Evolutionary conservation across 2,329 filamentous ascomycete genomes (phyloP).

Genomic region (Botrytis medusae): DNA sequence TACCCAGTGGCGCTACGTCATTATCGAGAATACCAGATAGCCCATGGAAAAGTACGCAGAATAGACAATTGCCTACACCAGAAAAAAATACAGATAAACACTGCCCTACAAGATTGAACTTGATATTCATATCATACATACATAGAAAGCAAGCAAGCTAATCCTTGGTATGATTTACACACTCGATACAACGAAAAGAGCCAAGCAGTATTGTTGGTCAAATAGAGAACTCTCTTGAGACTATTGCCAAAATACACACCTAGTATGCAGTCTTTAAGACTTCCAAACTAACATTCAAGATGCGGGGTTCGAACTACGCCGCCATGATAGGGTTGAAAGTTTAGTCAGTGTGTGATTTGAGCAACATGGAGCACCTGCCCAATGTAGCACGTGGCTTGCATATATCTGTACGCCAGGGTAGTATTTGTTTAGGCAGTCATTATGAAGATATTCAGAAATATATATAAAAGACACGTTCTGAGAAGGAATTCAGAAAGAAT

Average conservation of each 20-base stretch:
- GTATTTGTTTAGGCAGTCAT: neutral
- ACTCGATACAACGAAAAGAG: neutral
- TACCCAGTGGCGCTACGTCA: conserved; percentile 54
- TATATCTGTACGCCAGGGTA: neutral
- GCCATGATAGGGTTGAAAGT: neutral
- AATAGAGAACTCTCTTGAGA: neutral
- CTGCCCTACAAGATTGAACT: neutral
- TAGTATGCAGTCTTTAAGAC: neutral
- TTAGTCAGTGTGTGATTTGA: neutral
- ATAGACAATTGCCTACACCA: conserved; percentile 62
- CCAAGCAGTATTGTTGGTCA: neutral
- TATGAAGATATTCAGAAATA: neutral
- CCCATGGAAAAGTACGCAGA: conserved; percentile 67
- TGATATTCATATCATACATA: neutral
- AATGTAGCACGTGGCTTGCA: neutral
- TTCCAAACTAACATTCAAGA: neutral
- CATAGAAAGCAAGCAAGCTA: neutral
- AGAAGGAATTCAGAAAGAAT: neutral
- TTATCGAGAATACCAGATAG: conserved; percentile 60
- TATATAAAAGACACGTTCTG: neutral
- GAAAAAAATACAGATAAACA: neutral
- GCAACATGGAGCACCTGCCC: neutral
- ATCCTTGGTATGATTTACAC: neutral
- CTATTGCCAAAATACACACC: neutral
- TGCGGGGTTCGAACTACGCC: neutral